Evolutionary conservation across 495 filamentous ascomycete genomes (phyloP).

Genomic region (Glutinoglossum americanum): DNA sequence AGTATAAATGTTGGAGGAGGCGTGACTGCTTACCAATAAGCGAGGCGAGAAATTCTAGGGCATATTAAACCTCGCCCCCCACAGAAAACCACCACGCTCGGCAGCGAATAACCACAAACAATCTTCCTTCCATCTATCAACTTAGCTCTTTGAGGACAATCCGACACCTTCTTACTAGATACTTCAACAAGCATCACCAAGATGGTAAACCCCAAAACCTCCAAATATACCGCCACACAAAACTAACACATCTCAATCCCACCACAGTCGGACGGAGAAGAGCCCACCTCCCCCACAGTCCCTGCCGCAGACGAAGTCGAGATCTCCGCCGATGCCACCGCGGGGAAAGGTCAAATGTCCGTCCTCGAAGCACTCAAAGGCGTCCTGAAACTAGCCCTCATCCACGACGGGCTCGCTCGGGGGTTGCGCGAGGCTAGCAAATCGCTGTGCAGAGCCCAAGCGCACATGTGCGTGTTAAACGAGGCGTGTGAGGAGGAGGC

Average conservation of each 20-base stretch:
- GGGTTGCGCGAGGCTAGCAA: slow-evolving; percentile 95
- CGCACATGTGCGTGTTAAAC: slow-evolving; percentile 98
- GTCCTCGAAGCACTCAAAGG: slow-evolving; percentile 95
- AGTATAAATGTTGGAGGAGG: background rate
- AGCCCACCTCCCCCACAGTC: slow-evolving; percentile 38
- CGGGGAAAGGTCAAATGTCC: slow-evolving; percentile 76
- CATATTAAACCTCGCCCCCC: slow-evolving; percentile 9
- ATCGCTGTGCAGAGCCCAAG: slow-evolving; percentile 90
- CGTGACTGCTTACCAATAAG: background rate
- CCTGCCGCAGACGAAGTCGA: slow-evolving; percentile 70
- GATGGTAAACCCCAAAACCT: slow-evolving; percentile 19
- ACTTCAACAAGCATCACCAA: slow-evolving; percentile 16
- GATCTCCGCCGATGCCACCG: slow-evolving; percentile 61
- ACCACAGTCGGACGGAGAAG: slow-evolving; percentile 76
- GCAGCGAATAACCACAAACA: slow-evolving; percentile 18
- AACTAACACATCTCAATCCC: slow-evolving; percentile 3
- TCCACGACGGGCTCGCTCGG: slow-evolving; percentile 97
- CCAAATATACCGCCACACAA: background rate
- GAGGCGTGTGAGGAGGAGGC: slow-evolving; percentile 99
- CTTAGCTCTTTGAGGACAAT: slow-evolving; percentile 39
- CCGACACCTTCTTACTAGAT: slow-evolving; percentile 26
- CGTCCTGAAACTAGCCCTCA: slow-evolving; percentile 91
- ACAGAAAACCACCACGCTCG: background rate
- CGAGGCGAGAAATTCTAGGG: background rate
- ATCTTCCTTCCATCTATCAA: slow-evolving; percentile 6